Evolutionary conservation across 495 filamentous ascomycete genomes (phyloP).

Genomic region (Penicillium mononematosum): DNA sequence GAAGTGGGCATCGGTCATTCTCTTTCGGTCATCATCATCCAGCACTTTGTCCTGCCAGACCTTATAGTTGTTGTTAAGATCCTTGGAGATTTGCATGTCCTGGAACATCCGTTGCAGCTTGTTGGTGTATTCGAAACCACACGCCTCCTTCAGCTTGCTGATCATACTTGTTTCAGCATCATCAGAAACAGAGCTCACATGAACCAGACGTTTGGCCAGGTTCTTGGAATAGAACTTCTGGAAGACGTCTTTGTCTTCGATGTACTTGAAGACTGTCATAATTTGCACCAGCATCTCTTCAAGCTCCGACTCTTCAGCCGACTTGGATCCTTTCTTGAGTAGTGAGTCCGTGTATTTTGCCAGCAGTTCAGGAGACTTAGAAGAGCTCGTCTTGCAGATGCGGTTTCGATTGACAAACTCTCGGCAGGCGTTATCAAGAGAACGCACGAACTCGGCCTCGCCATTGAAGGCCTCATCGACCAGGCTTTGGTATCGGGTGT

Average conservation of each 20-base stretch:
- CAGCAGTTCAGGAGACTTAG: slow-evolving; percentile 88
- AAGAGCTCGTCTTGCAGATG: slow-evolving; percentile 87
- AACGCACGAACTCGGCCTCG: slow-evolving; percentile 95
- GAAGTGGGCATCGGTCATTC: slow-evolving; percentile 71
- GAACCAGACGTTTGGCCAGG: slow-evolving; percentile 91
- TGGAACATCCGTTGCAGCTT: slow-evolving; percentile 99
- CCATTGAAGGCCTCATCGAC: slow-evolving; percentile 92
- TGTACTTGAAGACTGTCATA: slow-evolving; percentile 99
- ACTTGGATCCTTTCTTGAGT: slow-evolving; percentile 87
- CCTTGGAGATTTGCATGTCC: slow-evolving; percentile 97
- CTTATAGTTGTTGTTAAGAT: slow-evolving; percentile 85
- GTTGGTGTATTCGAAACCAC: slow-evolving; percentile 98
- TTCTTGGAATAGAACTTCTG: slow-evolving; percentile 99
- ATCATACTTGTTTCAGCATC: slow-evolving; percentile 99
- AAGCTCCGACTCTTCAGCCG: slow-evolving; percentile 87
- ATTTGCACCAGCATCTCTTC: slow-evolving; percentile 90
- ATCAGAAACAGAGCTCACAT: slow-evolving; percentile 89
- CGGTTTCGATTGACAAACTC: slow-evolving; percentile 98
- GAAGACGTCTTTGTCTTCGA: slow-evolving; percentile 99
- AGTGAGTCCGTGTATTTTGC: slow-evolving; percentile 96
- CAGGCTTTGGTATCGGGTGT: slow-evolving; percentile 86
- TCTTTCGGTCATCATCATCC: slow-evolving; percentile 60
- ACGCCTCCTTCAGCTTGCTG: slow-evolving; percentile 97
- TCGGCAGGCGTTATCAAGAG: slow-evolving; percentile 93
- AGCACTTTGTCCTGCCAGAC: slow-evolving; percentile 62